Percentiles rank a stretch among this genome's conserved stretches.
phyloP scores from a whole-genome alignment of 2,329 filamentous ascomycete genomes.

The Aspergillus piperis region DNA sequence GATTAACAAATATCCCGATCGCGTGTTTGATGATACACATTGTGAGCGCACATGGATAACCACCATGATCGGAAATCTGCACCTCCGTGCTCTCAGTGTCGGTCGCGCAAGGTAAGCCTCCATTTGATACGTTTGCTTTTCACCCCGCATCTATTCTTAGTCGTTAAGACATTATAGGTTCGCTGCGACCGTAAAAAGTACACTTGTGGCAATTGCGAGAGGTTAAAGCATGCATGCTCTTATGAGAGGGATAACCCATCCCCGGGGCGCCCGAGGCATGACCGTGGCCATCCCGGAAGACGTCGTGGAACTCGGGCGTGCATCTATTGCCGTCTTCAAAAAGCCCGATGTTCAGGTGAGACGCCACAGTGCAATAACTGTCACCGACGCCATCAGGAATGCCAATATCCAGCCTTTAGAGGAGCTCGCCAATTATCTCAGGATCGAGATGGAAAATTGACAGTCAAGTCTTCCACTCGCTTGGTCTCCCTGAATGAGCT shows the following conservation, averaged over 20 bases:
- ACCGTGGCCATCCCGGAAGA: neutral
- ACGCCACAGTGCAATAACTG: neutral
- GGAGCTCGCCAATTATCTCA: neutral
- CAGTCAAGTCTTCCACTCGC: neutral
- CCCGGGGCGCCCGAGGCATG: neutral
- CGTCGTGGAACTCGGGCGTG: neutral
- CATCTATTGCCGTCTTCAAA: neutral
- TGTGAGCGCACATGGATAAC: neutral
- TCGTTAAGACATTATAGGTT: neutral
- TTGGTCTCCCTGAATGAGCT: neutral
- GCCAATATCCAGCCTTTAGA: neutral
- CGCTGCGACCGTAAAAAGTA: neutral
- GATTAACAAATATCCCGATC: neutral
- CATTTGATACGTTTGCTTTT: neutral
- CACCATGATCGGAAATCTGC: neutral
- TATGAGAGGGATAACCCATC: neutral
- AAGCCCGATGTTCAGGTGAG: neutral
- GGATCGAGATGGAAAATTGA: neutral
- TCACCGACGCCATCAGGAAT: neutral
- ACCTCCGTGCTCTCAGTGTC: neutral
- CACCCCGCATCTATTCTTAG: neutral
- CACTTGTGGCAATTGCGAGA: neutral
- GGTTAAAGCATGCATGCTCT: neutral
- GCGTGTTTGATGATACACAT: neutral
- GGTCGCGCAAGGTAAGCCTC: neutral